Evolutionary conservation across 345 rosid species (phyloP).

Genomic region (Viola odorata): DNA sequence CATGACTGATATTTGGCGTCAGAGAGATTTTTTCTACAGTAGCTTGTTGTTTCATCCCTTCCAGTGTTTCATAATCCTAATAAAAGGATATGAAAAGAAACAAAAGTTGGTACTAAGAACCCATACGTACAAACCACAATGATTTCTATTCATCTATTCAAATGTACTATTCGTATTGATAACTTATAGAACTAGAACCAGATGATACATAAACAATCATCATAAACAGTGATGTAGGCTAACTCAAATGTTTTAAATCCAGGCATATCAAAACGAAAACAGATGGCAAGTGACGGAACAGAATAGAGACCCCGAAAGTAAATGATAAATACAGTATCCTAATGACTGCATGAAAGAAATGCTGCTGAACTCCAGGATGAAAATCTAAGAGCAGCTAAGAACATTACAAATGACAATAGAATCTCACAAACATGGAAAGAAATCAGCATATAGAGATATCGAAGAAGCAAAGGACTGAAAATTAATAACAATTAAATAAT

Average conservation of each 20-base stretch:
- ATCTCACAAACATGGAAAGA: too few species aligned
- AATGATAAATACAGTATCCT: too few species aligned
- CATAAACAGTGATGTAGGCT: neutral
- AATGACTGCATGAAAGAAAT: too few species aligned
- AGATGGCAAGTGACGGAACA: neutral
- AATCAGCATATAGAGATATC: too few species aligned
- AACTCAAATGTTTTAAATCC: neutral
- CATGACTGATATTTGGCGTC: slow-evolving; percentile 59
- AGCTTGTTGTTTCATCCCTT: slow-evolving; percentile 63
- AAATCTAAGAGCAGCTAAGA: too few species aligned
- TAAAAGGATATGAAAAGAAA: neutral
- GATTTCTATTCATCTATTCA: neutral
- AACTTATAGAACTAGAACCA: neutral
- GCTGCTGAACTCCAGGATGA: too few species aligned
- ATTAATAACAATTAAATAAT: too few species aligned
- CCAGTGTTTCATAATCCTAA: slow-evolving; percentile 79
- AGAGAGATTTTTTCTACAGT: slow-evolving; percentile 54
- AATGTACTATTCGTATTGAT: too few species aligned
- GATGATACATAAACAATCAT: neutral
- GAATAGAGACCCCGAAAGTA: neutral
- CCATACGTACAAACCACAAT: neutral
- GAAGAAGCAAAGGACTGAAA: too few species aligned
- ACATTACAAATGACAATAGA: too few species aligned
- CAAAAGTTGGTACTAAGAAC: neutral
- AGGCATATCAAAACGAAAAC: neutral